Evolutionary conservation across 225 moss, liverwort and hornwort genomes (phyloP), one percentile per base, ranked within the genome.

Genomic region (Bryum argenteum): DNA sequence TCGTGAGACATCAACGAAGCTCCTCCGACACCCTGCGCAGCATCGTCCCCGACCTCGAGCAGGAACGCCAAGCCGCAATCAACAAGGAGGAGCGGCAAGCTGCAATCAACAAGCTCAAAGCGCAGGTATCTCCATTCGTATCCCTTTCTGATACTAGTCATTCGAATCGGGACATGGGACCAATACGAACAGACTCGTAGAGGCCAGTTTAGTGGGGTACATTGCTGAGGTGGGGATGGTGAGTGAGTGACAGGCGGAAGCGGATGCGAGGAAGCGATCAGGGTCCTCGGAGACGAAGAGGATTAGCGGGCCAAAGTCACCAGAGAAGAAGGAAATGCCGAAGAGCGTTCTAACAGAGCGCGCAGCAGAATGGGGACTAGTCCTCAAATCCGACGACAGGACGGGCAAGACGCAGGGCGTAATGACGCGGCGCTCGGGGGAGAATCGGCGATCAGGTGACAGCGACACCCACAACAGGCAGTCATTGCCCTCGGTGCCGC

Each of bases 331-430:
- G 54, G 82, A 64, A 22, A 71, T 91, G 61, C 71, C 81, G 3
- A 33, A 33, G 33, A 33, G 33, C 33, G 33, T 33, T 5, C 0
- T 33, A 6, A 33, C 33, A 33, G 91, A 85, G 58, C 81, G 94
- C 17, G 94, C 90, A 1, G 87, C 86, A 0, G 91, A 90, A 78
- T 94, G 94, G 94, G 90, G 90, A 3, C 82, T 94, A 45, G 87
- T 84, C 18, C 48, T 94, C 58, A 94, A 91, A 71, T 63, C 83
- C 9, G 86, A 87, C 63, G 80, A 78, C 62, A 65, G 51, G 12
- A 87, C 81, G 20, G 75, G 78, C 40, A 75, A 66, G 69, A 58
- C 79, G 10, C 77, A 79, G 60, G 78, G 89, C 11, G 77, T 87
- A 7, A 74, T 63, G 66, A 79, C 78, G 4, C 78, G 84, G 12